Evolutionary conservation across 2,329 filamentous ascomycete genomes (phyloP).

Genomic region (Ceratocystis huliohia): DNA sequence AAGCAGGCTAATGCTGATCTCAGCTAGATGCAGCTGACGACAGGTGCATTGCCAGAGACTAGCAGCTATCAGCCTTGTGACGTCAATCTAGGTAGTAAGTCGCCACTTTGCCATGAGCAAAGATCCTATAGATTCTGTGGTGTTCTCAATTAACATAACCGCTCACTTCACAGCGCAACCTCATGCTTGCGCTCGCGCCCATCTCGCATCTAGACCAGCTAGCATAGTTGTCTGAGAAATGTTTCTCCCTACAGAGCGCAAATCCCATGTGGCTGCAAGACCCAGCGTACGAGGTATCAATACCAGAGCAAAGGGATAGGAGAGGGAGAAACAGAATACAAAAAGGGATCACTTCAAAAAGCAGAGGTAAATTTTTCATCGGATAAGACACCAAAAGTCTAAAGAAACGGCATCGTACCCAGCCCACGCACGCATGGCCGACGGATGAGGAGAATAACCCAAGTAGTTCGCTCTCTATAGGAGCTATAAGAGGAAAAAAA

Average conservation of each 20-base stretch:
- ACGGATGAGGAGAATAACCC: too few species aligned
- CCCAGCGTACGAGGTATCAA: not conserved
- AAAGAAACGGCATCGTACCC: not conserved
- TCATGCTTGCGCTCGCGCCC: not conserved
- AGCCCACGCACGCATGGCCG: not conserved
- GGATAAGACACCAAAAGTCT: not conserved
- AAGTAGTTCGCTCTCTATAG: too few species aligned
- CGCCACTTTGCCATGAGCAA: too few species aligned
- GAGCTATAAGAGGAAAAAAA: too few species aligned
- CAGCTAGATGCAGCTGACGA: not conserved
- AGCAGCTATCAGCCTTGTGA: not conserved
- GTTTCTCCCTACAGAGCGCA: conserved; percentile 4
- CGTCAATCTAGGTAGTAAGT: not conserved
- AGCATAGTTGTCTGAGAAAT: not conserved
- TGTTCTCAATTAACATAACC: not conserved
- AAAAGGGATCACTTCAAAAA: not conserved
- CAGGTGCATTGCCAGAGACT: not conserved
- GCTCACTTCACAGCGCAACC: not conserved
- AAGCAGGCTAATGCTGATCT: not conserved
- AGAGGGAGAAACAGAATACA: not conserved
- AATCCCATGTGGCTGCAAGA: conserved; percentile 9
- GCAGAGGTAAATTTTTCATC: not conserved
- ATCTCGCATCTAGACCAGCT: not conserved
- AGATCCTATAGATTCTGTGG: too few species aligned
- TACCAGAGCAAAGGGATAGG: not conserved